Evolutionary conservation across 345 rosid genomes (phyloP), one percentile per base, ranked within the genome.

Genomic region (Eucalyptus viminalis): DNA sequence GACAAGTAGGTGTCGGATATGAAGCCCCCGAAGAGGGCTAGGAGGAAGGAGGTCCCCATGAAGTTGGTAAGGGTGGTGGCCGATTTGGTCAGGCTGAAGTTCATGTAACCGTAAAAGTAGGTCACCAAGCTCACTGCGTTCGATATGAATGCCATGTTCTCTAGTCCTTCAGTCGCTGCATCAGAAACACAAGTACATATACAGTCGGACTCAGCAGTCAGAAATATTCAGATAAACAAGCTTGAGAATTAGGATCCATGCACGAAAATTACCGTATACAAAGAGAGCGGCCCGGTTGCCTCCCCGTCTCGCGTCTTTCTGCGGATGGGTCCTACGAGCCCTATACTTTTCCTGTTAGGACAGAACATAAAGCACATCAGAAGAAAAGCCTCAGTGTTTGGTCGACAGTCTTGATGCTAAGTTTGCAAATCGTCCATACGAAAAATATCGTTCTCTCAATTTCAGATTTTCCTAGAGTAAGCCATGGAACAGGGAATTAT

Each of bases 31-130:
- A 95, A 92, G 40, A 95, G 93, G 19, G 96, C 90, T 15, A 95
- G 69, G 44, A 95, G 45, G 88, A 93, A 95, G 3, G 95, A 86
- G 65, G 95, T 89, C 8, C 96, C 97, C 93, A 92, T 69, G 93
- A 95, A 92, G 90, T 95, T 95, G 72, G 97, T 94, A 17, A 95
- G 93, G 5, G 96, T 91, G 13, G 90, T 95, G 89, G 97, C 96
- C 6, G 97, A 95, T 90, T 92, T 93, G 14, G 95, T 91, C 49
- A 95, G 72, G 94, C 94, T 92, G 90, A 95, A 95, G 93, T 94
- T 93, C 97, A 95, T 95, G 90, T 92, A 92, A 11, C 95, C 95
- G 21, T 89, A 91, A 89, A 95, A 95, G 80, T 95, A 95, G 5
- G 93, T 93, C 76, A 95, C 93, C 22, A 95, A 91, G 92, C 96